Conservation (phyloP, 2,329 filamentous ascomycete species). For the Monilinia vaccinii-corymbosi region DNA sequence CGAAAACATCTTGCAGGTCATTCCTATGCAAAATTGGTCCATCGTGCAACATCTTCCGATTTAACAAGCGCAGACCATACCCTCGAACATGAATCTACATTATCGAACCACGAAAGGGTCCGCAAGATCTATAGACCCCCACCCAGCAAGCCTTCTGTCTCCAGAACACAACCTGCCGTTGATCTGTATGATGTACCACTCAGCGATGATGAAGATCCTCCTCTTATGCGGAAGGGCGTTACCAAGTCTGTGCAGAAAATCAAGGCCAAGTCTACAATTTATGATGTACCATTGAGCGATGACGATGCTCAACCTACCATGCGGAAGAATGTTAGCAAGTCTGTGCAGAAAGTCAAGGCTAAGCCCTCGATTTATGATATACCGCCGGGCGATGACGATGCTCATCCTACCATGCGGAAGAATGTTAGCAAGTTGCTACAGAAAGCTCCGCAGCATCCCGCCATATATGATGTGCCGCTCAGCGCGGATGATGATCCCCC, state of each 20-base stretch:
- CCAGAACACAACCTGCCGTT: not conserved
- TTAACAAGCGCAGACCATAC: constrained; percentile 7
- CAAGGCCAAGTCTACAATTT: constrained; percentile 12
- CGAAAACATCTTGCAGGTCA: constrained; percentile 26
- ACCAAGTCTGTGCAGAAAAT: constrained; percentile 3
- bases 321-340: constrained; percentile 7
- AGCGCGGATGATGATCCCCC: not conserved
- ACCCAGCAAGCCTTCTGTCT: constrained; percentile 3
- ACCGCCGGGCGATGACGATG: constrained; percentile 16
- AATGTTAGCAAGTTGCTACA: constrained; percentile 12
- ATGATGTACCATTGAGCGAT: constrained; percentile 19
- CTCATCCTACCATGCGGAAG: constrained; percentile 8
- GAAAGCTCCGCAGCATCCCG: constrained; percentile 1
- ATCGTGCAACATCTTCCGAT: constrained; percentile 19
- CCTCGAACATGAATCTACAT: constrained; percentile 7
- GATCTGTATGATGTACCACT: constrained; percentile 23
- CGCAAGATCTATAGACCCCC: not conserved
- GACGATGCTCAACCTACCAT: constrained; percentile 8
- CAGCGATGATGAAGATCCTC: constrained; percentile 16
- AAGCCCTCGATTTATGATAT: constrained; percentile 18
- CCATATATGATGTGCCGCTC: not conserved
- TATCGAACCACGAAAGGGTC: not conserved
- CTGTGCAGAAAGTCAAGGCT: not conserved
- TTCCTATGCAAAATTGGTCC: constrained; percentile 16
- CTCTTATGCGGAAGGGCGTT: constrained; percentile 6